Evolutionary conservation across 192 early-diverging fungal genomes (phyloP), one percentile per base, ranked within the genome.

Genomic region (Backusella luteola): DNA sequence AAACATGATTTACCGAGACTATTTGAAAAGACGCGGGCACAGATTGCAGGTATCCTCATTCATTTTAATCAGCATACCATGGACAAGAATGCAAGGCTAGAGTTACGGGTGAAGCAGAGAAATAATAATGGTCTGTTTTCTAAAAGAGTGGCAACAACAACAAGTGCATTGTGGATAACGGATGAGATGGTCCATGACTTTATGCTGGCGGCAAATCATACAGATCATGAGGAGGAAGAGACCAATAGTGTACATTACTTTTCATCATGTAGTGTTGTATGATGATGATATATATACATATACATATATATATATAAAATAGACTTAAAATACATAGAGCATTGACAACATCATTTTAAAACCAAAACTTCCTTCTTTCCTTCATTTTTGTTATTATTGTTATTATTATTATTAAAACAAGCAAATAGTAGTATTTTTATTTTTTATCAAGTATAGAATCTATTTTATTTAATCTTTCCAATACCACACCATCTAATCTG

Each of bases 1-100:
- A 14, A 49, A 71, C 32, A 36, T 32, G 70, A 34, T 49, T 44
- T 71, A 71, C 70, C 70, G 11, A 46, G 26, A 14, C 23, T 71
- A 34, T 71, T 71, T 71, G 70, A 71, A 49, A 71, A 71, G 44
- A 71, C 70, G 1, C 42, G 70, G 19, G 70, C 70, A 14, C 70
- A 71, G 42, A 71, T 71, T 12, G 39, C 70, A 17, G 70, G 70
- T 6, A 71, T 71, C 29, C 8, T 71, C 5, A 34, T 49, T 15
- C 70, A 71, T 41, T 71, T 71, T 49, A 71, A 71, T 32, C 21
- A 39, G 32, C 70, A 71, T 17, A 71, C 42, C 4, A 71, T 71
- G 70, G 32, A 29, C 23, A 11, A 49, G 7, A 26, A 49, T 71
- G 9, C 56, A 63, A 39, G 42, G 15, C 15, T 71, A 19, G 70